Conservation (phyloP, 2,329 filamentous ascomycete species). For the Pseudogymnoascus sp. region DNA sequence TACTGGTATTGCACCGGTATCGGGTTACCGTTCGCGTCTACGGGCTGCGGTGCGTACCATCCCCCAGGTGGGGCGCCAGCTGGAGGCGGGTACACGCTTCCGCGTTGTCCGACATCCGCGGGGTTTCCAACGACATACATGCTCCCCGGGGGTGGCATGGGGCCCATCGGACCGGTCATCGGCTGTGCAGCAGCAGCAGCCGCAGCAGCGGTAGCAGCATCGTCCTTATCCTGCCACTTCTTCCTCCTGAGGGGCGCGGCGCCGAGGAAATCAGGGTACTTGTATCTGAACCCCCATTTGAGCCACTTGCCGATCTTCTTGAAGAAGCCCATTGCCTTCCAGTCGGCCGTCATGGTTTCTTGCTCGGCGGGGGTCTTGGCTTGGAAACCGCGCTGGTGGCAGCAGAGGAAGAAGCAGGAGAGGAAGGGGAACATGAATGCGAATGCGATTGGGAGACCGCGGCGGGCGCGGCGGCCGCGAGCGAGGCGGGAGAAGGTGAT, state of each 20-base stretch:
- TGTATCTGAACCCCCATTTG: constrained; percentile 1
- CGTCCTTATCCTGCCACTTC: not conserved
- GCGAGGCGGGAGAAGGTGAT: constrained; percentile 21
- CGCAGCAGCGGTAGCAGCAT: not conserved
- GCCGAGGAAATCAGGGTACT: not conserved
- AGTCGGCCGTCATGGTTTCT: not conserved
- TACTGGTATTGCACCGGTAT: not conserved
- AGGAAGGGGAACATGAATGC: not conserved
- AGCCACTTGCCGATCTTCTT: not conserved
- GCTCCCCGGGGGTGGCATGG: not conserved
- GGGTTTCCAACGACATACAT: not conserved
- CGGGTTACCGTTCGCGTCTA: not conserved
- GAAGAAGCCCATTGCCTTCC: not conserved
- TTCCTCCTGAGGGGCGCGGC: not conserved
- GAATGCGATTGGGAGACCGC: constrained; percentile 1
- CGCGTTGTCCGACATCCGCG: not conserved
- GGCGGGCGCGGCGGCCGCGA: not conserved
- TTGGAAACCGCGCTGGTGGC: not conserved
- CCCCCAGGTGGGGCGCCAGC: not conserved
- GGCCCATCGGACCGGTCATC: not conserved
- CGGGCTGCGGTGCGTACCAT: not conserved
- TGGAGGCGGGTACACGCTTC: not conserved
- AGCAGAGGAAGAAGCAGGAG: constrained; percentile 7
- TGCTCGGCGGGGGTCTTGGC: not conserved
- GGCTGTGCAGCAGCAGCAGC: not conserved